Conservation (phyloP, 2,329 filamentous ascomycete species). For the Aspergillus nomiae region DNA sequence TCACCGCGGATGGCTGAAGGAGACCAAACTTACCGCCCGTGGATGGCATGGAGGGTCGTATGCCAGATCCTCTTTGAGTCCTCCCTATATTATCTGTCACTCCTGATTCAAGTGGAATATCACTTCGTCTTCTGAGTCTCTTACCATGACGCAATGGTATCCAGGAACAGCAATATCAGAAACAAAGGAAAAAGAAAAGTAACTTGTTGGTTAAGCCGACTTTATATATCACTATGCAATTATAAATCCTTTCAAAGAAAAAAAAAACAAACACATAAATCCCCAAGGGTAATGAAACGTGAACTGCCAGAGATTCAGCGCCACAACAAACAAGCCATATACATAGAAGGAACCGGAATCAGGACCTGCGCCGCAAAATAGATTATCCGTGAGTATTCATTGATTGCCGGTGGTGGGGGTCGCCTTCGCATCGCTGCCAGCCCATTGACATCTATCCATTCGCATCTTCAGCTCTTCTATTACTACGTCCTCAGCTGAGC, state of each 20-base stretch:
- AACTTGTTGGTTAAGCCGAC: background rate
- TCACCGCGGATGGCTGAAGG: background rate
- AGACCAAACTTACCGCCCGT: constrained; percentile 65
- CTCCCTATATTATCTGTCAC: constrained; percentile 28
- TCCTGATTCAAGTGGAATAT: constrained; percentile 4
- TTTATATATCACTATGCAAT: background rate
- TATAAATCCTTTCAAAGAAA: background rate
- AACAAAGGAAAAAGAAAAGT: background rate
- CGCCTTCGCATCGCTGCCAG: constrained; percentile 22
- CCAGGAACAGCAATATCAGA: background rate
- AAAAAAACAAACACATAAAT: background rate
- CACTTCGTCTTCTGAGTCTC: constrained; percentile 1
- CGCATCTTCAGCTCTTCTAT: constrained; percentile 17
- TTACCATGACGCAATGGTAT: constrained; percentile 32
- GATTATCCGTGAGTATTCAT: constrained; percentile 38
- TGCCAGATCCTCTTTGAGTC: constrained; percentile 69
- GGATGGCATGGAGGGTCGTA: constrained; percentile 82
- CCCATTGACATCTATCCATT: constrained; percentile 9
- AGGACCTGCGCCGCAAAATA: constrained; percentile 37
- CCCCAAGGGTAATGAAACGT: background rate
- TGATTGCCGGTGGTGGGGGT: constrained; percentile 32
- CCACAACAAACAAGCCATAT: background rate
- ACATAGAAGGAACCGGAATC: background rate
- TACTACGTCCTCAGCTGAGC: constrained; percentile 10
- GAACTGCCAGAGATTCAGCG: background rate